These are phyloP conservation scores for Pseudogymnoascus sp. DNA, from an alignment of 2,329 filamentous ascomycete species.

Conservation along the genomic window DNA sequence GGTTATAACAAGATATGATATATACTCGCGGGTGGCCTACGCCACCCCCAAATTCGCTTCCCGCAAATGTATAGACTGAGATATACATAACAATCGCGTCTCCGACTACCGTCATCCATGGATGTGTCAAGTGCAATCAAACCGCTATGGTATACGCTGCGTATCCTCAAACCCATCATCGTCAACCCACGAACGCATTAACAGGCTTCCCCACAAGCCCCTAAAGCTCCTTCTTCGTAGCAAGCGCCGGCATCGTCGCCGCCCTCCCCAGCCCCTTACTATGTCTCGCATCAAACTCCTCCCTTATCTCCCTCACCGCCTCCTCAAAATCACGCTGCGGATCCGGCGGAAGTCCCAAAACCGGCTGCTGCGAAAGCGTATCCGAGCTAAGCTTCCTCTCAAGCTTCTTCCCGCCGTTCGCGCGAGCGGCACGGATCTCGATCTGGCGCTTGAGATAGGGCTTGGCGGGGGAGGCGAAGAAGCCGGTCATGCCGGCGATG, in stretches of 20 bases:
- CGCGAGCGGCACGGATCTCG: slow-evolving; percentile 42
- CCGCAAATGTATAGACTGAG: not conserved
- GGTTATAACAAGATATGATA: not conserved
- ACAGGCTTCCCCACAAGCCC: not conserved
- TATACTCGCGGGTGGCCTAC: not conserved
- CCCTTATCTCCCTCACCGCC: slow-evolving; percentile 44
- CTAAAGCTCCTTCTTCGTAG: slow-evolving; percentile 9
- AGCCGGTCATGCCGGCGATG: slow-evolving; percentile 54
- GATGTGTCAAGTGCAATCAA: not conserved
- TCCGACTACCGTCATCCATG: not conserved
- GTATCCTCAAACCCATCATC: not conserved
- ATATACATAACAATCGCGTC: not conserved
- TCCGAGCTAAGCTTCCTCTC: slow-evolving; percentile 49
- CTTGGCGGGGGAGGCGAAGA: slow-evolving; percentile 78
- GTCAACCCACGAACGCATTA: not conserved
- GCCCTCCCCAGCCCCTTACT: slow-evolving; percentile 14
- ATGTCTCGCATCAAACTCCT: slow-evolving; percentile 35
- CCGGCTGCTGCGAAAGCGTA: slow-evolving; percentile 45
- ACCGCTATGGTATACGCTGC: slow-evolving; percentile 2
- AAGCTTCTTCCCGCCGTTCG: slow-evolving; percentile 24
- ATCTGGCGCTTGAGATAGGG: slow-evolving; percentile 50
- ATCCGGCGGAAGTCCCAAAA: slow-evolving; percentile 73
- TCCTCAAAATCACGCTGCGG: slow-evolving; percentile 63
- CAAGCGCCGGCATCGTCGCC: slow-evolving; percentile 12
- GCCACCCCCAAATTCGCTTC: not conserved